These are phyloP conservation scores for Candida sakaeoensis DNA, from an alignment of 805 yeast genomes.

Conservation along the genomic window DNA sequence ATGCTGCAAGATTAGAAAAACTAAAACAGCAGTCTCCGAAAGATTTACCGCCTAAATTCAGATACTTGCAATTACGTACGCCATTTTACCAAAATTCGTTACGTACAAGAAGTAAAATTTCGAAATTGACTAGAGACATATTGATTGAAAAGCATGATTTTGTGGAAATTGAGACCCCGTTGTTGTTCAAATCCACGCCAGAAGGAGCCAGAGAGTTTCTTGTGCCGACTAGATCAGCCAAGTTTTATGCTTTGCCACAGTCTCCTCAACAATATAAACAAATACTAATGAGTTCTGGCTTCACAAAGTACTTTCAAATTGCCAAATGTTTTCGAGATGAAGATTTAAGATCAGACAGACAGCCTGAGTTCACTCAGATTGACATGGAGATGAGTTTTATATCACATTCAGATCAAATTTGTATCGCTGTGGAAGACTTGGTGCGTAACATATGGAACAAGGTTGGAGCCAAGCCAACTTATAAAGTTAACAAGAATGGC, in stretches of 20 bases:
- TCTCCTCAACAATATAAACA: slow-evolving; percentile 98
- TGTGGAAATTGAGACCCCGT: slow-evolving; percentile 87
- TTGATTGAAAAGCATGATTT: slow-evolving; percentile 45
- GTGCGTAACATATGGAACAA: slow-evolving; percentile 54
- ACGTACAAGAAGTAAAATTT: slow-evolving; percentile 52
- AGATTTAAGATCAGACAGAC: slow-evolving; percentile 90
- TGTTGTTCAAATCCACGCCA: slow-evolving; percentile 91
- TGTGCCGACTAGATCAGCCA: slow-evolving; percentile 76
- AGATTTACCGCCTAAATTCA: slow-evolving; percentile 71
- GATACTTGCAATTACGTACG: slow-evolving; percentile 77
- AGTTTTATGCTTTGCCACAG: slow-evolving; percentile 89
- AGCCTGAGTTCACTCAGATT: slow-evolving; percentile 97
- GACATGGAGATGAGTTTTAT: slow-evolving; percentile 93
- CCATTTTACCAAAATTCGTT: slow-evolving; percentile 54
- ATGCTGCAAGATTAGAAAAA: slow-evolving; percentile 66
- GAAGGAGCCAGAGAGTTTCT: slow-evolving; percentile 97
- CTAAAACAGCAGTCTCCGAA: slow-evolving; percentile 47
- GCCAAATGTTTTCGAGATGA: slow-evolving; percentile 97
- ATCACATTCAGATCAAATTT: slow-evolving; percentile 60
- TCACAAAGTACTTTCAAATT: slow-evolving; percentile 79
- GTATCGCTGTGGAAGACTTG: slow-evolving; percentile 55
- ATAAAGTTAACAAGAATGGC: slow-evolving; percentile 29
- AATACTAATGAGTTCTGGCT: slow-evolving; percentile 89
- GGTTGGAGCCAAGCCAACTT: slow-evolving; percentile 38
- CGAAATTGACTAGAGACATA: slow-evolving; percentile 41